phyloP scores from a whole-genome alignment of 805 yeast genomes.

The Cyberlindnera galapagoensis region DNA sequence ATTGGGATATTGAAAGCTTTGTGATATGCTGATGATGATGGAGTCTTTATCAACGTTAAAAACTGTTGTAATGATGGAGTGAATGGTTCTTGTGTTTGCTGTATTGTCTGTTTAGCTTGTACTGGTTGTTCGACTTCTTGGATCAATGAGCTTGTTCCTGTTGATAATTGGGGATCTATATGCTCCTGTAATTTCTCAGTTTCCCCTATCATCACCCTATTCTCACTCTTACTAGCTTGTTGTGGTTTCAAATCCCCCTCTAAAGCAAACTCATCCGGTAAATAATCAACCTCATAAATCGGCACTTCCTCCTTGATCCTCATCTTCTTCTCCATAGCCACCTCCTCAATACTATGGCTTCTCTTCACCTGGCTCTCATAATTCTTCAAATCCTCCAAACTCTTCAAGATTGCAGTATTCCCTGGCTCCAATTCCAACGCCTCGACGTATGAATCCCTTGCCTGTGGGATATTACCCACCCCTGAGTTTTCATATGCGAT shows the following conservation, averaged over 20 bases:
- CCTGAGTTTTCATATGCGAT: conserved; percentile 31
- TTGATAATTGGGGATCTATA: too few species aligned
- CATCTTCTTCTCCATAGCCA: conserved; percentile 30
- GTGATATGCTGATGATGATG: conserved; percentile 28
- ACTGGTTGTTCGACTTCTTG: too few species aligned
- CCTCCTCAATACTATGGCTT: conserved; percentile 42
- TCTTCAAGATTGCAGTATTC: conserved; percentile 31
- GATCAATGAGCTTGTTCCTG: too few species aligned
- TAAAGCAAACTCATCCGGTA: conserved; percentile 34
- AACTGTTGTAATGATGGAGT: conserved; percentile 30
- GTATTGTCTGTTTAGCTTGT: conserved; percentile 38
- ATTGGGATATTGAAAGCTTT: conserved; percentile 30
- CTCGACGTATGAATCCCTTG: conserved; percentile 26
- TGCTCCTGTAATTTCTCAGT: too few species aligned
- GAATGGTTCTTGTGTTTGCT: conserved; percentile 52
- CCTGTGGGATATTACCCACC: conserved; percentile 22
- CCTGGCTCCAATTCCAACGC: conserved; percentile 37
- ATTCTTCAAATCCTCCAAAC: conserved; percentile 27
- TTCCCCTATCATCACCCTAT: too few species aligned
- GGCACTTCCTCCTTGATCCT: conserved; percentile 24
- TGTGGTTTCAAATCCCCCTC: neutral
- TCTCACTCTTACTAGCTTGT: too few species aligned
- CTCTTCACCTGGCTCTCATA: conserved; percentile 27
- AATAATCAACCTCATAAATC: conserved; percentile 34
- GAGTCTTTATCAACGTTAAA: conserved; percentile 34